These are phyloP conservation scores for Gossypium schwendimanii DNA, from an alignment of 441 rosid genomes.

Conservation along the genomic window DNA sequence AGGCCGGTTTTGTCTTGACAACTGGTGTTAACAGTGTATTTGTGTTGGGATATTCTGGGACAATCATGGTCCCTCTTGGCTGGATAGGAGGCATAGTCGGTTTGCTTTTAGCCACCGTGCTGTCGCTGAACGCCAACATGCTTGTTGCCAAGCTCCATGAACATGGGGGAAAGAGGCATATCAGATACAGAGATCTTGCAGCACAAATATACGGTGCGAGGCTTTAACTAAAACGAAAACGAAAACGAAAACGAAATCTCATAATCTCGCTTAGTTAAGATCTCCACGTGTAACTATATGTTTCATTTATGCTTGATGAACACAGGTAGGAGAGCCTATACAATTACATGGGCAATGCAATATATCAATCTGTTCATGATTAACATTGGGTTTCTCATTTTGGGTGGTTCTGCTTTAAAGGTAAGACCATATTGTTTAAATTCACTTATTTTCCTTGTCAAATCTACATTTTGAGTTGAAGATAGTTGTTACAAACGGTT, in stretches of 20 bases:
- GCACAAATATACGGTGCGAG: slow-evolving; percentile 67
- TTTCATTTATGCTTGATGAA: slow-evolving; percentile 11
- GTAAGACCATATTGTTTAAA: slow-evolving; percentile 24
- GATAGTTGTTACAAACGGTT: background rate
- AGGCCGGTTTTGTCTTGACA: slow-evolving; percentile 75
- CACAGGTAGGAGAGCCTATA: slow-evolving; percentile 71
- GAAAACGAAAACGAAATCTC: background rate
- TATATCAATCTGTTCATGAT: slow-evolving; percentile 91
- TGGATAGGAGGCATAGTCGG: slow-evolving; percentile 73
- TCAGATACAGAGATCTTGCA: slow-evolving; percentile 90
- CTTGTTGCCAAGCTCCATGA: slow-evolving; percentile 86
- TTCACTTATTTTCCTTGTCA: background rate
- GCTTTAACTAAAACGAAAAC: background rate
- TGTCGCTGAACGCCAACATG: slow-evolving; percentile 72
- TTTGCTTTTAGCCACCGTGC: slow-evolving; percentile 51
- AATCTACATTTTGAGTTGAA: background rate
- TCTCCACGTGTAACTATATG: background rate
- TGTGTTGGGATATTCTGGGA: slow-evolving; percentile 85
- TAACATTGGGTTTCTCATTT: slow-evolving; percentile 76
- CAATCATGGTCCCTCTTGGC: slow-evolving; percentile 83
- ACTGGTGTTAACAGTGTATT: slow-evolving; percentile 84
- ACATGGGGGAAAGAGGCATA: slow-evolving; percentile 81
- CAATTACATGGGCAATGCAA: slow-evolving; percentile 71
- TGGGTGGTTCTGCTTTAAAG: slow-evolving; percentile 89
- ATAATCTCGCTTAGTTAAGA: background rate